Evolutionary conservation across 768 basidiomycete species (phyloP).

Genomic region (Suillus paluster): DNA sequence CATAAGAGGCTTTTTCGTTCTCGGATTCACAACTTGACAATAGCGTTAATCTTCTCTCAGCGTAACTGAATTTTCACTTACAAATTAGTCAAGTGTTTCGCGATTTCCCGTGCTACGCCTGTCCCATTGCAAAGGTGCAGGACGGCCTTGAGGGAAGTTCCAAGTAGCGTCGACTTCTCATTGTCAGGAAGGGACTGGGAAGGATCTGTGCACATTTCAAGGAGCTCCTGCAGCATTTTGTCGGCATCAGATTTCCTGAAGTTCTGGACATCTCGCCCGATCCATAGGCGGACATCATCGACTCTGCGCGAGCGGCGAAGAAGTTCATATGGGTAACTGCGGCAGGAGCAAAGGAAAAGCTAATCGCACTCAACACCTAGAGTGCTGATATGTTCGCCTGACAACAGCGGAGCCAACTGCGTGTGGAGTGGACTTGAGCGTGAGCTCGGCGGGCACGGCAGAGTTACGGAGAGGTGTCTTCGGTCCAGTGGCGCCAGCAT

Average conservation of each 20-base stretch:
- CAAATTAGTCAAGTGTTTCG: background rate
- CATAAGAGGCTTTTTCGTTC: background rate
- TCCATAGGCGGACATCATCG: background rate
- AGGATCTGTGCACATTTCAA: constrained; percentile 3
- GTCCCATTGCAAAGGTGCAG: background rate
- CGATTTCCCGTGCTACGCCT: background rate
- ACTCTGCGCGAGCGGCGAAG: background rate
- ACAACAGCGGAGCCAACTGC: background rate
- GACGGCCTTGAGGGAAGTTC: background rate
- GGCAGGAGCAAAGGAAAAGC: background rate
- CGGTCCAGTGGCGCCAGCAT: background rate
- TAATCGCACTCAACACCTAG: background rate
- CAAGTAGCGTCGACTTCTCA: constrained; percentile 1
- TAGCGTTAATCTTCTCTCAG: background rate
- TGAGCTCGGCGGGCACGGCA: background rate
- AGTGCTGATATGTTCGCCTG: background rate
- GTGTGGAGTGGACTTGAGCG: background rate
- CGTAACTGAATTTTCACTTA: background rate
- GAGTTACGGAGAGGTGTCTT: background rate
- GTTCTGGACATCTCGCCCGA: background rate
- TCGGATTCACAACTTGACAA: background rate
- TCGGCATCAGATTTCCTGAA: background rate
- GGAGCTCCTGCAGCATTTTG: constrained; percentile 1
- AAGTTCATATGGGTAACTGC: background rate
- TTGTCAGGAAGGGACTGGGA: background rate